phyloP scores from a whole-genome alignment of 2,329 filamentous ascomycete species.

The Magnaporthiopsis incrustans region DNA sequence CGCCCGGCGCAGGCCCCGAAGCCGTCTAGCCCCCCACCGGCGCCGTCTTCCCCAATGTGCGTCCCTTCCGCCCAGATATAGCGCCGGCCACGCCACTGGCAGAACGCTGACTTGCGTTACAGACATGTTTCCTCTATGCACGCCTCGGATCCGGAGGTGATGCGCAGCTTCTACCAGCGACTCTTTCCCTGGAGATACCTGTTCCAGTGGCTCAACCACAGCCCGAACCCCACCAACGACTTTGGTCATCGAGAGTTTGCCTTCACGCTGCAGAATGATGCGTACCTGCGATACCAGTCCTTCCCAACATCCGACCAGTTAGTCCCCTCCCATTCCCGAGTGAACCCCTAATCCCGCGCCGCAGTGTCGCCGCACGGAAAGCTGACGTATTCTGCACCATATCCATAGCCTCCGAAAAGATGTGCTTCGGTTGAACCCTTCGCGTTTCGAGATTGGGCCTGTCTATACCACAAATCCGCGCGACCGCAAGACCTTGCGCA shows the following conservation, averaged over 20 bases:
- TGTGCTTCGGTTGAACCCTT: slow-evolving; percentile 77
- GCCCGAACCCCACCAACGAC: slow-evolving; percentile 74
- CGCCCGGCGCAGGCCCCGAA: slow-evolving; percentile 15
- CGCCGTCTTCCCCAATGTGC: slow-evolving; percentile 29
- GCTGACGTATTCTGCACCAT: background rate
- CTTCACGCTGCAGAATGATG: slow-evolving; percentile 87
- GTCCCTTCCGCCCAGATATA: background rate
- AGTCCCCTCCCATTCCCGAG: slow-evolving; percentile 9
- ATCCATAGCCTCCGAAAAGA: slow-evolving; percentile 70
- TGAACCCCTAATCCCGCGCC: background rate
- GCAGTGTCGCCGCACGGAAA: background rate
- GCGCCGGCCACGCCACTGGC: background rate
- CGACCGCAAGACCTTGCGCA: slow-evolving; percentile 81
- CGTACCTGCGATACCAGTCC: slow-evolving; percentile 85
- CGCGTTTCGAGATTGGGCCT: slow-evolving; percentile 97
- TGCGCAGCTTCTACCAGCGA: slow-evolving; percentile 91
- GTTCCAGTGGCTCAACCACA: slow-evolving; percentile 98
- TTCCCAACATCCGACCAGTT: slow-evolving; percentile 47
- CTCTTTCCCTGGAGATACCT: slow-evolving; percentile 91
- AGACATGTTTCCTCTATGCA: slow-evolving; percentile 30
- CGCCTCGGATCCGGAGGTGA: slow-evolving; percentile 67
- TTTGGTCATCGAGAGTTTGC: slow-evolving; percentile 94
- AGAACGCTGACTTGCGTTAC: slow-evolving; percentile 12
- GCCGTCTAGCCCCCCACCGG: slow-evolving; percentile 33
- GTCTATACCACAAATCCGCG: slow-evolving; percentile 91